These are phyloP conservation scores for Hyaloscypha variabilis DNA, from an alignment of 495 filamentous ascomycete species.

Conservation along the genomic window DNA sequence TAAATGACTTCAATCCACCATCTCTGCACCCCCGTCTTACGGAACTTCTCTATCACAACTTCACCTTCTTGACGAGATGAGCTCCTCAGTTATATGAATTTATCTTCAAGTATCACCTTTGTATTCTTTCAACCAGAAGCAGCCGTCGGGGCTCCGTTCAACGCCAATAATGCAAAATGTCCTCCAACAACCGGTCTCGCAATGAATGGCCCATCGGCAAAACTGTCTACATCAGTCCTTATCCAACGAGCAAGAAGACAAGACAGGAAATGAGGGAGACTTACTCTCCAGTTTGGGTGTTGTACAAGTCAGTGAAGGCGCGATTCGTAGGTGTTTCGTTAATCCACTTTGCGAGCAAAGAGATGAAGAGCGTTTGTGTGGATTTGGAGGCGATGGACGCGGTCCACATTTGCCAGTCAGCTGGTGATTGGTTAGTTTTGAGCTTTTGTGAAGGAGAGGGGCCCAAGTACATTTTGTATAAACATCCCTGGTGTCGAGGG, in stretches of 20 bases:
- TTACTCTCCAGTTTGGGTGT: conserved; percentile 64
- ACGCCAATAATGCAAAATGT: conserved; percentile 76
- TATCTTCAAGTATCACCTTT: no score
- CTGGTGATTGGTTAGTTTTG: conserved; percentile 4
- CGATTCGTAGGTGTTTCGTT: conserved; percentile 71
- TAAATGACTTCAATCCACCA: no score
- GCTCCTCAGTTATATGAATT: no score
- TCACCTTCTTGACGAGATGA: no score
- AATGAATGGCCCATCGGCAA: conserved; percentile 55
- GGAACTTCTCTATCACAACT: no score
- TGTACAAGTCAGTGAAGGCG: conserved; percentile 81
- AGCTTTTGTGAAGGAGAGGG: background rate
- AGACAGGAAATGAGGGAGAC: background rate
- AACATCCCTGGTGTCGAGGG: conserved; percentile 79
- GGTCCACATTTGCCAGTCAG: conserved; percentile 85
- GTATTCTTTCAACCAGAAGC: background rate
- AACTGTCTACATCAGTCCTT: conserved; percentile 17
- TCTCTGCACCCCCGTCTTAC: no score
- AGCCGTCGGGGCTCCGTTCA: conserved; percentile 35
- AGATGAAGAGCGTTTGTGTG: conserved; percentile 68
- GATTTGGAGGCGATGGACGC: conserved; percentile 67
- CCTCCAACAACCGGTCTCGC: conserved; percentile 83
- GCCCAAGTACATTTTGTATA: conserved; percentile 65
- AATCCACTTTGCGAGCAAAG: conserved; percentile 74
- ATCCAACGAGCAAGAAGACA: background rate